These are phyloP conservation scores for Oryza rufipogon DNA, from an alignment of 176 grass and related monocot genomes.

Conservation along the genomic window DNA sequence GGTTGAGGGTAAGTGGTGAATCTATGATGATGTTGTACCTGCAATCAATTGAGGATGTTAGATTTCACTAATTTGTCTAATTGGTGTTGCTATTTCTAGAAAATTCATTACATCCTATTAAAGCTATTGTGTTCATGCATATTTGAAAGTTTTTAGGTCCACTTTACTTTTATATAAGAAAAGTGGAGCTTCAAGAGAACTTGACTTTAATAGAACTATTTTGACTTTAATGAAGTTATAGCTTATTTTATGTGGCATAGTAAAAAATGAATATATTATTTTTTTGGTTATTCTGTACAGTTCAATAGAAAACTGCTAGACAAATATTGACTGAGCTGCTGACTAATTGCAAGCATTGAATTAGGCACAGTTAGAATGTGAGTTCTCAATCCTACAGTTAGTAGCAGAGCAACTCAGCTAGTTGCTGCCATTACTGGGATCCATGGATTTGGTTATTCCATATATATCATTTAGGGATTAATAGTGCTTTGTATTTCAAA, in stretches of 20 bases:
- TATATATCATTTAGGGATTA: neutral
- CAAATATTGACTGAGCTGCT: neutral
- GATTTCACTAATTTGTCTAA: neutral
- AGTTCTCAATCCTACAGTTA: neutral
- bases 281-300: neutral
- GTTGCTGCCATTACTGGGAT: neutral
- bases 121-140: neutral
- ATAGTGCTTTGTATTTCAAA: neutral
- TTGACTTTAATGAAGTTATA: neutral
- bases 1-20: constrained; percentile 32
- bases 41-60: neutral
- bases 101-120: neutral
- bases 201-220: neutral
- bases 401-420: neutral
- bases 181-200: neutral
- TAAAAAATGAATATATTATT: neutral
- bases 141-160: neutral
- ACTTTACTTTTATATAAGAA: neutral
- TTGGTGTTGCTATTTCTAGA: neutral
- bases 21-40: constrained; percentile 41
- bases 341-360: neutral
- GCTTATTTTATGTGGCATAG: neutral
- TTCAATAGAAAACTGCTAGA: neutral
- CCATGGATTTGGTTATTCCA: neutral
- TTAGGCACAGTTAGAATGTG: neutral